Evolutionary conservation across 2,329 filamentous ascomycete species (phyloP), one percentile per base, ranked within the genome.

Genomic region (Claviceps monticola): DNA sequence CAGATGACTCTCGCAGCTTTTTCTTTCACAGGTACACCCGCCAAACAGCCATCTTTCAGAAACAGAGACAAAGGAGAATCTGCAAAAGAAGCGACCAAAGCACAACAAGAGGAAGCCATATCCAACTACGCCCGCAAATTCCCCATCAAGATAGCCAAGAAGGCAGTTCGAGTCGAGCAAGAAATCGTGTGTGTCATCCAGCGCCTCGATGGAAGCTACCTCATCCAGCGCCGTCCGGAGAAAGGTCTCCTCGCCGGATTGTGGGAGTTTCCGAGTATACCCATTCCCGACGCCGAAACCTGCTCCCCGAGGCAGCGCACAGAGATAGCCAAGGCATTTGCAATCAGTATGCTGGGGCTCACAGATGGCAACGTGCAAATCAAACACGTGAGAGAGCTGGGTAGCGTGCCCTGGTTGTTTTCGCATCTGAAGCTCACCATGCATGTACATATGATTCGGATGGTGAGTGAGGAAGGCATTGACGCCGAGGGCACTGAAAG

Each of bases 361-460:
- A n/a, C 37, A 1, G 51, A 17, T 17, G 17, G 19, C 29, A 13
- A 23, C 4, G 50, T 51, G 13, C 55, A 56, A 2, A 49, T 67
- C 17, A 66, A 62, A 46, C 60, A 72, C 44, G 55, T 64, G 0
- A 62, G 62, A 0, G 73, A 75, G 36, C 55, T 79, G n/a, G 76
- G 72, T 0, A 74, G 65, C 44, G 70, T 80, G 13, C 75, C 75
- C 0, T 80, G 77, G 77, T 60, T 74, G 6, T 80, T 79, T 55
- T 79, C 76, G 1, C 77, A 80, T 51, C 60, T 80, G 1, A 75
- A 71, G 61, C 60, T 79, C 56, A 75, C 71, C 1, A 80, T 79
- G 77, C 74, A 79, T 54, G 76, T 80, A 2, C 73, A 78, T 37
- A 52, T 75, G 0, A 78, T 79, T 54, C 64, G 66, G 13, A 13